Base-by-base conservation (phyloP, 1,139 yeast species). In the Pichia sp. region DNA sequence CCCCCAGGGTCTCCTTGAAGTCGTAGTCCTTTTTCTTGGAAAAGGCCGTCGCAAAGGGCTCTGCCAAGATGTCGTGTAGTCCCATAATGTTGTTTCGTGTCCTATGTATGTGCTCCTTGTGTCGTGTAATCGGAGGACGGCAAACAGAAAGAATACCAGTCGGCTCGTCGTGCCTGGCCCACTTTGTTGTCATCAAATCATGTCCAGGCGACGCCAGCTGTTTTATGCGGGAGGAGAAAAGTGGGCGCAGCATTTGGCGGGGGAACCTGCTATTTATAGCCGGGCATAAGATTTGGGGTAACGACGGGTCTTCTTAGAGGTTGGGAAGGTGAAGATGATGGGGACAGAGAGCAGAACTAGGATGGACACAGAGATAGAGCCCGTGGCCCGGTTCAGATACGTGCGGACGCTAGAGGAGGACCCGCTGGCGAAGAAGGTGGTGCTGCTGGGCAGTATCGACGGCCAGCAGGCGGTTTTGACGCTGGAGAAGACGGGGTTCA, bases 401-500 rank as follows among this genome's bases (percentile, higher is more conserved):
- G 15, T 6, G 2, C 38, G 72, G 54, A 62, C 80, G 1, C 74
- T 86, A 40, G 72, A 72, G 46, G 72, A 81, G 8, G 85, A 87
- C 65, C 80, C 95, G 0, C 84, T 82, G 60, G 74, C 83, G 8
- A 93, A 93, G 66, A 70, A 78, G 1, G 68, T 85, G 31, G 82
- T 80, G 0, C 62, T 90, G 1, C 72, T 90, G 26, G 99, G 98
- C 0, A 64, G 70, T 1, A 85, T 93, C 29, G 75, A 78, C 6
- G 72, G 66, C 1, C 53, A 82, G 52, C 71, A 77, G 46, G 97
- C 97, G 6, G 84, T 93, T n/a, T 64, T 90, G 15, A 75, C 85
- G 7, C 67, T 89, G 8, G 96, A 90, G 64, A 88, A 89, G 69
- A 76, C 90, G 0, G 85, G 82, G 50, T 89, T 88, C 67, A 84